Evolutionary conservation across 768 basidiomycete genomes (phyloP).

Genomic region (Russula griseocarnosa): DNA sequence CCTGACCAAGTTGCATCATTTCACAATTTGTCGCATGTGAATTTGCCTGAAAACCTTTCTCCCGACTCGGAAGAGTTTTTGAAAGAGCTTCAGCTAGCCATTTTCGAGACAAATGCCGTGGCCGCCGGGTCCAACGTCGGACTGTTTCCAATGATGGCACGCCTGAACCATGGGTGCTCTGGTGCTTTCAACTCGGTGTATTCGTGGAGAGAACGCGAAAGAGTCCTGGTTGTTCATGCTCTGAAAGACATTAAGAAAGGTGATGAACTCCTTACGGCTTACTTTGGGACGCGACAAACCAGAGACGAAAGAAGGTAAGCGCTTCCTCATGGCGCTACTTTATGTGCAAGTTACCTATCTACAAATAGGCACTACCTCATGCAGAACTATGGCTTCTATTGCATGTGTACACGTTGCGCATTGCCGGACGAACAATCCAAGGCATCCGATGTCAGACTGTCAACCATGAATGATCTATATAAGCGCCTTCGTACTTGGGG

Average conservation of each 20-base stretch:
- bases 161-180: constrained; percentile 67
- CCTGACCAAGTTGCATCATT: constrained; percentile 41
- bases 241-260: constrained; percentile 51
- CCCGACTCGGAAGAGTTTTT: constrained; percentile 32
- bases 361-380: constrained; percentile 45
- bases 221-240: constrained; percentile 52
- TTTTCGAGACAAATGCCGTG: constrained; percentile 65
- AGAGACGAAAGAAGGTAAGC: constrained; percentile 48
- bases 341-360: background rate
- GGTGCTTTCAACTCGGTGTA: constrained; percentile 66
- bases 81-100: constrained; percentile 54
- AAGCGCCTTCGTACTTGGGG: constrained; percentile 50
- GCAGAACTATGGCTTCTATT: constrained; percentile 54
- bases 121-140: constrained; percentile 50
- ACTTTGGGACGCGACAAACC: constrained; percentile 53
- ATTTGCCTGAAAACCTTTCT: constrained; percentile 44
- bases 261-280: constrained; percentile 61
- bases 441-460: constrained; percentile 50
- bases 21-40: constrained; percentile 54
- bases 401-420: constrained; percentile 56
- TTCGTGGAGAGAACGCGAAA: constrained; percentile 50
- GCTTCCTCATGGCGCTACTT: background rate
- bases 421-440: constrained; percentile 46
- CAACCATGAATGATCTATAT: constrained; percentile 45
- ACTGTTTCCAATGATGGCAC: constrained; percentile 64